phyloP scores from a whole-genome alignment of 2,329 filamentous ascomycete genomes.

The Calonectria leucothoes region DNA sequence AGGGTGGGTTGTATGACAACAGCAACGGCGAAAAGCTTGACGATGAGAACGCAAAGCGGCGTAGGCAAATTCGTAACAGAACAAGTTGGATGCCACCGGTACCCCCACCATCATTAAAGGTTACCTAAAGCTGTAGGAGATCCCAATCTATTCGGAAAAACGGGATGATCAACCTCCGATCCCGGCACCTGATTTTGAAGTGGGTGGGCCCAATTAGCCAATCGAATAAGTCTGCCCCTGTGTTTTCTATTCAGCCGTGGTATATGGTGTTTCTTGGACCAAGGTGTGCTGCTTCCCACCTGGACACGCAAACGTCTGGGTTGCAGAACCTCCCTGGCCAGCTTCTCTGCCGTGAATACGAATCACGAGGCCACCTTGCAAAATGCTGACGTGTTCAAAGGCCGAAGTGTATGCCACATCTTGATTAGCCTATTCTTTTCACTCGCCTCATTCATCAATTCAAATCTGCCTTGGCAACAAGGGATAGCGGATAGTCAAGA shows the following conservation, averaged over 20 bases:
- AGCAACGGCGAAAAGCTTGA: background rate
- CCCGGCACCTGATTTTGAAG: background rate
- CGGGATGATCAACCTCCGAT: background rate
- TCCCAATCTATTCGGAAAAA: background rate
- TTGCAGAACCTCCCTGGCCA: background rate
- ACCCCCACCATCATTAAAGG: background rate
- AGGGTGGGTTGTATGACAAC: background rate
- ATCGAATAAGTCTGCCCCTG: background rate
- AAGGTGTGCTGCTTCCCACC: background rate
- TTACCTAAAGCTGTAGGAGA: background rate
- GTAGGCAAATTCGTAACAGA: background rate
- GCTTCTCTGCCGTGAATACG: background rate
- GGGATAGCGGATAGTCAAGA: background rate
- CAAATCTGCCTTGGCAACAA: background rate
- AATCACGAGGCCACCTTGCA: background rate
- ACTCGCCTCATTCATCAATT: no score
- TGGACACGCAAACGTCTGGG: background rate
- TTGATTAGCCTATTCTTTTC: background rate
- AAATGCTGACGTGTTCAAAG: background rate
- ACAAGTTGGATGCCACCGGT: background rate
- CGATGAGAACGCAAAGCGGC: background rate
- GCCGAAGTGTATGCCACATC: background rate
- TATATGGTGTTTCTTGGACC: background rate
- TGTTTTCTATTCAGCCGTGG: background rate
- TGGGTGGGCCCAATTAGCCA: background rate